Conservation (phyloP, 192 early-diverging fungal genomes). For the Rhizophlyctis rosea region DNA sequence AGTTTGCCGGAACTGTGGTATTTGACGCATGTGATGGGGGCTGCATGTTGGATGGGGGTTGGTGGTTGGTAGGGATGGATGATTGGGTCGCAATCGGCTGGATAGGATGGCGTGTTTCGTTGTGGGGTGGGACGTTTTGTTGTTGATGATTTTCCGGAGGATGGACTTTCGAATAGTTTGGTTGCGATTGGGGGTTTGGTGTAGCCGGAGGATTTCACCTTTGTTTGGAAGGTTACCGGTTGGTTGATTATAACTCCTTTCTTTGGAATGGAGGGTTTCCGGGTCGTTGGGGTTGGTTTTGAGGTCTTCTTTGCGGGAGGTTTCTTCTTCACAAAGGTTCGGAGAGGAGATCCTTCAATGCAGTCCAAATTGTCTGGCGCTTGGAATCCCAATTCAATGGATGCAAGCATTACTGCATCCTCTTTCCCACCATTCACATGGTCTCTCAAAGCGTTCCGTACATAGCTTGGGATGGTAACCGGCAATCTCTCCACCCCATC, state of each 20-base stretch:
- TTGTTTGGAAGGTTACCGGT: slow-evolving; percentile 44
- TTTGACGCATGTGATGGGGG: slow-evolving; percentile 21
- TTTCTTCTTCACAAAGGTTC: too few relatives aligned
- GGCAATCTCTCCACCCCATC: slow-evolving; percentile 4
- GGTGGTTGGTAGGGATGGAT: neutral
- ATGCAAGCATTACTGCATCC: too few relatives aligned
- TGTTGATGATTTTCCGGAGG: neutral
- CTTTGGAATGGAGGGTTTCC: neutral
- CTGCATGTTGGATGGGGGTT: slow-evolving; percentile 19
- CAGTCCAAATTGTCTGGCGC: too few relatives aligned
- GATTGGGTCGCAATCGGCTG: slow-evolving; percentile 3
- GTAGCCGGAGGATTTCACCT: slow-evolving; percentile 45
- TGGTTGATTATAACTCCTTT: slow-evolving; percentile 18
- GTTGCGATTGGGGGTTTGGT: slow-evolving; percentile 15
- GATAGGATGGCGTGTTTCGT: neutral
- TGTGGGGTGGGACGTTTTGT: neutral
- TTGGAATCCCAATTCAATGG: too few relatives aligned
- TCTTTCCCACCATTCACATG: neutral
- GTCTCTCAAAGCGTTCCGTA: slow-evolving; percentile 11
- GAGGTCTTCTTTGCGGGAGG: too few relatives aligned
- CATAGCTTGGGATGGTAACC: slow-evolving; percentile 12
- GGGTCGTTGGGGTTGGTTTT: neutral
- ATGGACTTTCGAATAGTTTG: slow-evolving; percentile 21
- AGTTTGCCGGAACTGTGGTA: slow-evolving; percentile 16
- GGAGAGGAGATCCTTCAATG: too few relatives aligned